Percentiles rank a stretch among this genome's conserved stretches.
These are phyloP conservation scores for Lentinus polychrous DNA, from an alignment of 1,284 basidiomycete species.

Conservation along the genomic window DNA sequence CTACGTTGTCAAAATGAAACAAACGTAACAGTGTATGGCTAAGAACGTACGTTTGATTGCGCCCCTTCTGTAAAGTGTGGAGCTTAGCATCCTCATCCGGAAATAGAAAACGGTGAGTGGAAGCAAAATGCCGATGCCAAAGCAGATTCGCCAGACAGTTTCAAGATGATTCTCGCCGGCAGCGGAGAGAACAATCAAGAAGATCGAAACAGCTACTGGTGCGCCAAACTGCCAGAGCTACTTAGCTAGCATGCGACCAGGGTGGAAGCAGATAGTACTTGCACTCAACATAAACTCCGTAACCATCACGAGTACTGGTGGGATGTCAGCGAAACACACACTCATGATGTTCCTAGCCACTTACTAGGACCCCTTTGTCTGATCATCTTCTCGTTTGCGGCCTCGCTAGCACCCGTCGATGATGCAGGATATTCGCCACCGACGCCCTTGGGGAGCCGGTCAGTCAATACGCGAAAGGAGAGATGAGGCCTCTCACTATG, in stretches of 20 bases:
- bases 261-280: conserved; percentile 11
- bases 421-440: conserved; percentile 78
- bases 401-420: conserved; percentile 60
- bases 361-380: conserved; percentile 56
- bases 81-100: conserved; percentile 66
- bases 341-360: too few species aligned
- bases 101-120: conserved; percentile 69
- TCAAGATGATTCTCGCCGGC: conserved; percentile 57
- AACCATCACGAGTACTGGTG: conserved; percentile 62
- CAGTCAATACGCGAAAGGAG: not conserved
- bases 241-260: not conserved
- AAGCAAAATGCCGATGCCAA: conserved; percentile 69
- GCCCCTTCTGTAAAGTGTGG: conserved; percentile 55
- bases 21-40: too few species aligned
- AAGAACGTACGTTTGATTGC: conserved; percentile 51
- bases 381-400: conserved; percentile 65
- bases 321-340: not conserved
- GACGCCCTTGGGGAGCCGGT: conserved; percentile 39
- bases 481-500: not conserved
- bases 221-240: conserved; percentile 47
- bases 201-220: conserved; percentile 64
- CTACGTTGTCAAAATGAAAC: too few species aligned
- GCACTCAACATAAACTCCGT: conserved; percentile 64
- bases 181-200: conserved; percentile 65
- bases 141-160: conserved; percentile 74